phyloP scores from a whole-genome alignment of 2,329 filamentous ascomycete genomes.

The Fusarium sp. region DNA sequence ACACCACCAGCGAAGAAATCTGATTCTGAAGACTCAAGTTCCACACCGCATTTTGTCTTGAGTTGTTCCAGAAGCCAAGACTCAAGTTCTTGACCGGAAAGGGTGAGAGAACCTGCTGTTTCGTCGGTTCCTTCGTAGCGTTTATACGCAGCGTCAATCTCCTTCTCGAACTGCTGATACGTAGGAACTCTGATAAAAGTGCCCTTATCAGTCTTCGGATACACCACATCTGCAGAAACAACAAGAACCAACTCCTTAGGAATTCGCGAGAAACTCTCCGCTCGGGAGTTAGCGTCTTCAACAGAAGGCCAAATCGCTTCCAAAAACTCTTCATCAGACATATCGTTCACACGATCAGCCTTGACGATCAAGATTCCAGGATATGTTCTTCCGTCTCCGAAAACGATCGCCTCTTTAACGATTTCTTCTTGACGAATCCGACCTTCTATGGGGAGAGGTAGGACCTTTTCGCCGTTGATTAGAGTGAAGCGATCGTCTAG shows the following conservation, averaged over 20 bases:
- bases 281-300: slow-evolving; percentile 60
- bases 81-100: slow-evolving; percentile 45
- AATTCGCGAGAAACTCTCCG: slow-evolving; percentile 64
- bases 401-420: slow-evolving; percentile 67
- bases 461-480: slow-evolving; percentile 61
- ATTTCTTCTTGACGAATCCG: slow-evolving; percentile 62
- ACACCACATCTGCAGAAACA: slow-evolving; percentile 56
- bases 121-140: slow-evolving; percentile 26
- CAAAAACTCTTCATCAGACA: slow-evolving; percentile 59
- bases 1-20: slow-evolving; percentile 70
- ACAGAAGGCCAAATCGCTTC: slow-evolving; percentile 62
- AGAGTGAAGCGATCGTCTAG: slow-evolving; percentile 59
- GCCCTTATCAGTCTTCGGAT: slow-evolving; percentile 64
- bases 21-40: slow-evolving; percentile 10
- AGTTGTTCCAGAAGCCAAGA: slow-evolving; percentile 40
- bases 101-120: neutral
- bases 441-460: slow-evolving; percentile 62
- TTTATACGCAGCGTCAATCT: slow-evolving; percentile 57
- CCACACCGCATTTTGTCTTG: slow-evolving; percentile 48
- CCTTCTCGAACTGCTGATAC: slow-evolving; percentile 56
- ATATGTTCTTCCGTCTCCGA: slow-evolving; percentile 63
- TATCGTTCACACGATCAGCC: slow-evolving; percentile 54
- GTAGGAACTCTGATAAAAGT: slow-evolving; percentile 63
- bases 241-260: slow-evolving; percentile 64
- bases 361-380: slow-evolving; percentile 66